These are phyloP conservation scores for Boletus rubescentipes DNA, from an alignment of 768 basidiomycete genomes.

Conservation along the genomic window DNA sequence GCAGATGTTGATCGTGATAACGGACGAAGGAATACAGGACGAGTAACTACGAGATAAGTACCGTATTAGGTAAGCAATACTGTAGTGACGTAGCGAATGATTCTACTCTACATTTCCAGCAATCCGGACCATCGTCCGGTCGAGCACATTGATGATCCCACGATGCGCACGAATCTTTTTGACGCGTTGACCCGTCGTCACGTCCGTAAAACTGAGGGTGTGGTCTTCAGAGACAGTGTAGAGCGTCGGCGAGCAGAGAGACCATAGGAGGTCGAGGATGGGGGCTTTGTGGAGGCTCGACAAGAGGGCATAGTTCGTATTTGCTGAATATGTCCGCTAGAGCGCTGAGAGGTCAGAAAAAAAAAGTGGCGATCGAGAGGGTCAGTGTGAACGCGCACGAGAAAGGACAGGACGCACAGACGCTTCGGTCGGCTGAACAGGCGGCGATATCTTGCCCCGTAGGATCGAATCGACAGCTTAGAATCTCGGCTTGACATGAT, in stretches of 20 bases:
- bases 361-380: background rate
- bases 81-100: too few species aligned
- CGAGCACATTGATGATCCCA: constrained; percentile 87
- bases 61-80: too few species aligned
- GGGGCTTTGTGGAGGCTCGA: constrained; percentile 85
- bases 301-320: constrained; percentile 88
- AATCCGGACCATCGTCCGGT: constrained; percentile 85
- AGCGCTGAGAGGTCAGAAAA: constrained; percentile 71
- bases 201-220: constrained; percentile 70
- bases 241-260: constrained; percentile 65
- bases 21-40: too few species aligned
- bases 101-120: too few species aligned
- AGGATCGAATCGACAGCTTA: constrained; percentile 92
- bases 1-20: too few species aligned
- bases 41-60: too few species aligned
- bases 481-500: constrained; percentile 62
- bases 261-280: constrained; percentile 92
- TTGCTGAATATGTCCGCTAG: constrained; percentile 90
- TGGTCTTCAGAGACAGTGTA: constrained; percentile 93
- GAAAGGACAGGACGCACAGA: constrained; percentile 61
- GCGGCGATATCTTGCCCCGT: constrained; percentile 93
- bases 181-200: constrained; percentile 79
- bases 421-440: constrained; percentile 83
- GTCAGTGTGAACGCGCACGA: background rate
- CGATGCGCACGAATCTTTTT: constrained; percentile 85